Base-by-base conservation (phyloP, 2,329 filamentous ascomycete species). In the Niveomyces coronatus region DNA sequence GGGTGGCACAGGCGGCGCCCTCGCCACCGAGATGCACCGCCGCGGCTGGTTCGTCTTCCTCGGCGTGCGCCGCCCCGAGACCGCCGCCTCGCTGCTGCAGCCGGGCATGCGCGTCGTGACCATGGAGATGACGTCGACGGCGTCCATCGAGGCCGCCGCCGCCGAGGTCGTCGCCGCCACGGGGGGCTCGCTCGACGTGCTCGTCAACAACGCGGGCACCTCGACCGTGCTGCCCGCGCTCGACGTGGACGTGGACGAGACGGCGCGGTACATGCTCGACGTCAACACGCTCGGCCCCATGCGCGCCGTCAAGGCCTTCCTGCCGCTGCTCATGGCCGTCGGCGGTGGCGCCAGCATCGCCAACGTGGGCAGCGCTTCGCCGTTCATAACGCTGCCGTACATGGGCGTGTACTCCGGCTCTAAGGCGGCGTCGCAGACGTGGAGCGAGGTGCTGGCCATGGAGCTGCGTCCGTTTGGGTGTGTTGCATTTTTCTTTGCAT, bases 321-420 rank as follows among this genome's bases (percentile, higher is more conserved):
- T 42, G 9, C 33, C 34, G 11, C 42, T 48, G 19, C 32, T 52
- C 17, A 47, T 52, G n/a, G 42, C 37, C 9, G 45, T 47, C 1
- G 35, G 37, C n/a, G 51, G 50, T 1, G 35, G 37, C n/a, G 51
- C 49, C 11, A 44, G 42, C 14, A 43, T 54, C 19, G 44, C 48
- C 26, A 53, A 52, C 29, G 49, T 53, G 31, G 48, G 50, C 5
- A 49, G 47, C 32, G 36, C 51, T 10, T 48, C 47, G 4, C 46
- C 47, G 8, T 40, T 53, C 13, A 26, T 47, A 15, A 48, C 50
- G 4, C 39, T 46, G 7, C 40, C 41, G 8, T 51, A 45, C 16
- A 43, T 42, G 16, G 33, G 44, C 11, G 38, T 42, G 15, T 53
- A 51, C 36, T 51, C 51, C 20, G 45, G 47, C 4, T 46, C 37